phyloP scores from a whole-genome alignment of 495 filamentous ascomycete genomes.

The Daldinia childiae region DNA sequence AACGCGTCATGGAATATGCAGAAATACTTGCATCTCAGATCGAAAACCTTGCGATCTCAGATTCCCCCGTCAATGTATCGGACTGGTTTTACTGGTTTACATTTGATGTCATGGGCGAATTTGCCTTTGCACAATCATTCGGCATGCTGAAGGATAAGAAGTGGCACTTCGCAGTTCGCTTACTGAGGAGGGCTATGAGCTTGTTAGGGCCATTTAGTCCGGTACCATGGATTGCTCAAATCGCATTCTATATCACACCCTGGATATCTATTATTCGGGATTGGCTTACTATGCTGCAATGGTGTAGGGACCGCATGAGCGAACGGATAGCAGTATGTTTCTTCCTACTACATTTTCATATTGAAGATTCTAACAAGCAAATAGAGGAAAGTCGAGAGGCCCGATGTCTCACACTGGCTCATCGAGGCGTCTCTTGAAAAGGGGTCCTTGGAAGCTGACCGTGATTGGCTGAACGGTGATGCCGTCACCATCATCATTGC shows the following conservation, averaged over 20 bases:
- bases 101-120: slow-evolving; percentile 58
- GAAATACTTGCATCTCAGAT: slow-evolving; percentile 43
- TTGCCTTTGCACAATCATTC: slow-evolving; percentile 53
- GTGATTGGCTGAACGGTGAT: slow-evolving; percentile 47
- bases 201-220: slow-evolving; percentile 49
- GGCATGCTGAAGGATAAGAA: slow-evolving; percentile 51
- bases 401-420: slow-evolving; percentile 48
- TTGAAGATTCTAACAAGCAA: slow-evolving; percentile 10
- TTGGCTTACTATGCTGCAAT: slow-evolving; percentile 46
- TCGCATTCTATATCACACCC: slow-evolving; percentile 44
- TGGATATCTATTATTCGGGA: slow-evolving; percentile 45
- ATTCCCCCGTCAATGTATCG: slow-evolving; percentile 40
- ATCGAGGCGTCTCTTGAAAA: slow-evolving; percentile 47
- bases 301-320: slow-evolving; percentile 49
- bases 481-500: slow-evolving; percentile 52
- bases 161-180: slow-evolving; percentile 47
- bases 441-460: slow-evolving; percentile 37
- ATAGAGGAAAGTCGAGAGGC: slow-evolving; percentile 38
- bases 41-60: slow-evolving; percentile 20
- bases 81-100: slow-evolving; percentile 51
- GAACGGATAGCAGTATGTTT: slow-evolving; percentile 44
- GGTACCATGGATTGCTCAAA: slow-evolving; percentile 52
- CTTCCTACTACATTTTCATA: neutral
- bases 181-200: slow-evolving; percentile 49
- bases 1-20: slow-evolving; percentile 39